A percentile compares a stretch with the other conserved stretches of the same genome.
These are phyloP conservation scores for Lentinus tigrinus DNA, from an alignment of 768 basidiomycete genomes.

Conservation along the genomic window DNA sequence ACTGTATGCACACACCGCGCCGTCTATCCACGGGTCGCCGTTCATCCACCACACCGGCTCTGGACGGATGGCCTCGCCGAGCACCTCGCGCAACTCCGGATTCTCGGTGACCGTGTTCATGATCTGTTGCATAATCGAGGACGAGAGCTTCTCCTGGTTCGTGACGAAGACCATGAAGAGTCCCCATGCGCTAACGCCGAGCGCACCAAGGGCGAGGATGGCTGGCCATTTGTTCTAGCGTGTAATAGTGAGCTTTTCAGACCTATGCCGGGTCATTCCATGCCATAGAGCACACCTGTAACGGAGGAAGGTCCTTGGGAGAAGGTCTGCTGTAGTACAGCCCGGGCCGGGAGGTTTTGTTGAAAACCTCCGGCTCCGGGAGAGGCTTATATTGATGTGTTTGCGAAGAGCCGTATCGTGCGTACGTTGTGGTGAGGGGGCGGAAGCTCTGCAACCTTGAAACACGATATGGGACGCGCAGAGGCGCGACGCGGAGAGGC, in stretches of 20 bases:
- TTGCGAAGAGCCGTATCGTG: background rate
- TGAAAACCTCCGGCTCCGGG: constrained; percentile 39
- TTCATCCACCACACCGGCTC: constrained; percentile 76
- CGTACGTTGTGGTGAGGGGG: background rate
- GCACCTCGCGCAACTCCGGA: constrained; percentile 43
- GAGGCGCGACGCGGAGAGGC: constrained; percentile 1
- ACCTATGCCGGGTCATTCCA: too few species aligned
- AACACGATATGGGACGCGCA: background rate
- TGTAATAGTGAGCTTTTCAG: background rate
- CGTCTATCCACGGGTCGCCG: constrained; percentile 69
- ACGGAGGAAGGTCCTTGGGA: constrained; percentile 41
- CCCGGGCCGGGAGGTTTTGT: constrained; percentile 43
- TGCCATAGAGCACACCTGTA: constrained; percentile 36
- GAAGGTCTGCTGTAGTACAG: constrained; percentile 43
- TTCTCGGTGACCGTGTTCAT: constrained; percentile 58
- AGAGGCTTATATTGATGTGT: constrained; percentile 1
- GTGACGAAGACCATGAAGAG: constrained; percentile 67
- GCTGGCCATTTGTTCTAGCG: constrained; percentile 53
- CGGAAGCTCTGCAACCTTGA: background rate
- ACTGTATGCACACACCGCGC: constrained; percentile 49
- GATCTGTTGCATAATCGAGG: constrained; percentile 69
- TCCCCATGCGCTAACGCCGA: constrained; percentile 64
- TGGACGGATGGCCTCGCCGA: constrained; percentile 66
- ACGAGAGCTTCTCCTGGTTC: constrained; percentile 77
- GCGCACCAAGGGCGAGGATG: constrained; percentile 44